A percentile compares a stretch with the other conserved stretches of the same genome.
phyloP scores from a whole-genome alignment of 768 basidiomycete genomes.

The Mycena capillaripes region DNA sequence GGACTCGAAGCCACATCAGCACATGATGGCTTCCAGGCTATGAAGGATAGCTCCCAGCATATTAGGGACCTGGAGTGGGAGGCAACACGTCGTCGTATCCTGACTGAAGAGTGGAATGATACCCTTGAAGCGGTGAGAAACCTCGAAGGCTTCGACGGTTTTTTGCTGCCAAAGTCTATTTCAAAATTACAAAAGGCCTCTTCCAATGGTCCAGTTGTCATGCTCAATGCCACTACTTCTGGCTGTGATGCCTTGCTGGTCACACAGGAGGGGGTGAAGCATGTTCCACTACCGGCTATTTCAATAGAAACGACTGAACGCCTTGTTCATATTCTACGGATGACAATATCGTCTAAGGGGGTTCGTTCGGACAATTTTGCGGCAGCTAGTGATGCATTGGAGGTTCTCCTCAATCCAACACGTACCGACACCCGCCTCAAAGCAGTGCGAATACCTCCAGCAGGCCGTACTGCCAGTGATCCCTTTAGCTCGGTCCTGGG shows the following conservation, averaged over 20 bases:
- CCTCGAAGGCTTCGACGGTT: constrained; percentile 41
- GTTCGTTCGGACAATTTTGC: too few relatives aligned
- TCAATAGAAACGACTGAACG: neutral
- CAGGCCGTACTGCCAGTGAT: constrained; percentile 9
- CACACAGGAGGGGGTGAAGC: constrained; percentile 20
- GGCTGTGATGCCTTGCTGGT: constrained; percentile 38
- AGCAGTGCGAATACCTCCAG: neutral
- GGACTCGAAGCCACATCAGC: constrained; percentile 6
- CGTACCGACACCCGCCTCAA: neutral
- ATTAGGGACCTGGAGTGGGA: constrained; percentile 34
- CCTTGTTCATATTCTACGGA: neutral
- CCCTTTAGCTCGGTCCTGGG: neutral
- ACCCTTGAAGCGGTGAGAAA: constrained; percentile 43
- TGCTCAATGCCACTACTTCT: constrained; percentile 45
- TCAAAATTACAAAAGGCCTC: constrained; percentile 34
- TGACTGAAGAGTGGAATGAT: constrained; percentile 44
- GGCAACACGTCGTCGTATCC: constrained; percentile 32
- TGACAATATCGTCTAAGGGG: constrained; percentile 8
- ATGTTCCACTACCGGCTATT: constrained; percentile 29
- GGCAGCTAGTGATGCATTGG: constrained; percentile 2
- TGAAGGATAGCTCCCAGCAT: constrained; percentile 6
- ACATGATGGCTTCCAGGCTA: neutral
- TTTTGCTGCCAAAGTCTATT: constrained; percentile 38
- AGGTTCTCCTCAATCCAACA: constrained; percentile 9
- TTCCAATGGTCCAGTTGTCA: constrained; percentile 48